Conservation (phyloP, 129 eudicot species). For the Kitagawia praeruptora region DNA sequence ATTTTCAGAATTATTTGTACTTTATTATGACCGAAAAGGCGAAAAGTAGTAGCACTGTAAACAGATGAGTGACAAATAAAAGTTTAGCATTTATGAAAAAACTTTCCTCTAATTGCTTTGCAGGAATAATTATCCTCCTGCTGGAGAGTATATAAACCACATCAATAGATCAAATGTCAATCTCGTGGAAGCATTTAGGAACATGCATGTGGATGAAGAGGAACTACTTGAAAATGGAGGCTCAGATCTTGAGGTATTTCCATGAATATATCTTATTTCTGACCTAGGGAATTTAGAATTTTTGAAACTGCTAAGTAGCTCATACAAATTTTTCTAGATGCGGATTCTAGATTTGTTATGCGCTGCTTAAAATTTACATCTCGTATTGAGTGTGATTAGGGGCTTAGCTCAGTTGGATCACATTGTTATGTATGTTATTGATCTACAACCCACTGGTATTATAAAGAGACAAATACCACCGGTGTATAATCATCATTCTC, state of each 20-base stretch:
- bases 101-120: conserved; percentile 14
- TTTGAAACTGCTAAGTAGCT: not conserved
- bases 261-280: not conserved
- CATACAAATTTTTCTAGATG: not conserved
- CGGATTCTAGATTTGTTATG: not conserved
- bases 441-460: not conserved
- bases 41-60: not conserved
- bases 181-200: conserved; percentile 75
- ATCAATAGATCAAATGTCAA: conserved; percentile 64
- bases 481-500: not conserved
- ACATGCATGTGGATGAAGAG: conserved; percentile 74
- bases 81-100: conserved; percentile 2
- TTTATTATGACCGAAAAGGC: not conserved
- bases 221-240: conserved; percentile 79
- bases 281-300: not conserved
- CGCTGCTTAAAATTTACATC: not conserved
- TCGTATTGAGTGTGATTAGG: not conserved
- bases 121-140: conserved; percentile 85
- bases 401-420: not conserved
- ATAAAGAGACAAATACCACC: not conserved
- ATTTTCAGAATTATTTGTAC: not conserved
- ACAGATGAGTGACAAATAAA: not conserved
- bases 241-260: conserved; percentile 58
- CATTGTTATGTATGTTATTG: not conserved
- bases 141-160: conserved; percentile 66